phyloP scores from a whole-genome alignment of 768 basidiomycete genomes.

The Panaeolus papilionaceus region DNA sequence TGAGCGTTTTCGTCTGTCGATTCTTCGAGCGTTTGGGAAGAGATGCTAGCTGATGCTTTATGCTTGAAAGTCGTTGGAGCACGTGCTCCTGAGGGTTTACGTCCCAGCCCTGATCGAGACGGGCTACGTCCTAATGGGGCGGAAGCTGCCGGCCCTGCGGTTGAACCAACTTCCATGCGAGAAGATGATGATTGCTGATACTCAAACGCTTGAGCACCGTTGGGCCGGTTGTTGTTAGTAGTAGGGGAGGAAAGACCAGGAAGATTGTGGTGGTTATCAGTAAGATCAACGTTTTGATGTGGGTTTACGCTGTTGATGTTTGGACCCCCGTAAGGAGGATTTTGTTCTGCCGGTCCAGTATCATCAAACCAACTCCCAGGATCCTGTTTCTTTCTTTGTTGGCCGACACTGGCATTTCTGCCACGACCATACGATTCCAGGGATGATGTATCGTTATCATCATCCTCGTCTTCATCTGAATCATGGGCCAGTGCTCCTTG shows the following conservation, averaged over 20 bases:
- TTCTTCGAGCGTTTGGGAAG: constrained; percentile 36
- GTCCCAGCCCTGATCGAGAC: constrained; percentile 54
- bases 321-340: neutral
- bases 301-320: constrained; percentile 5
- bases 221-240: neutral
- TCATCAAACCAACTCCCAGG: constrained; percentile 9
- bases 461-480: constrained; percentile 39
- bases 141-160: constrained; percentile 8
- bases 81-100: constrained; percentile 88
- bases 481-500: constrained; percentile 13
- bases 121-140: constrained; percentile 32
- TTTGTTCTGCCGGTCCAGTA: constrained; percentile 1
- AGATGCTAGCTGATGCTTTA: constrained; percentile 48
- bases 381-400: neutral
- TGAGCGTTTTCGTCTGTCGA: constrained; percentile 25
- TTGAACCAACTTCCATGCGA: constrained; percentile 5
- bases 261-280: constrained; percentile 19
- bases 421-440: constrained; percentile 25
- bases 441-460: constrained; percentile 29
- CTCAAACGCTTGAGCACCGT: neutral
- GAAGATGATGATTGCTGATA: neutral
- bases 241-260: neutral
- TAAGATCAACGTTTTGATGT: constrained; percentile 7
- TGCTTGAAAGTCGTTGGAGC: constrained; percentile 54
- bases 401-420: constrained; percentile 18